These are phyloP conservation scores for Rubia balearica DNA, from an alignment of 305 asterid genomes.

Conservation along the genomic window DNA sequence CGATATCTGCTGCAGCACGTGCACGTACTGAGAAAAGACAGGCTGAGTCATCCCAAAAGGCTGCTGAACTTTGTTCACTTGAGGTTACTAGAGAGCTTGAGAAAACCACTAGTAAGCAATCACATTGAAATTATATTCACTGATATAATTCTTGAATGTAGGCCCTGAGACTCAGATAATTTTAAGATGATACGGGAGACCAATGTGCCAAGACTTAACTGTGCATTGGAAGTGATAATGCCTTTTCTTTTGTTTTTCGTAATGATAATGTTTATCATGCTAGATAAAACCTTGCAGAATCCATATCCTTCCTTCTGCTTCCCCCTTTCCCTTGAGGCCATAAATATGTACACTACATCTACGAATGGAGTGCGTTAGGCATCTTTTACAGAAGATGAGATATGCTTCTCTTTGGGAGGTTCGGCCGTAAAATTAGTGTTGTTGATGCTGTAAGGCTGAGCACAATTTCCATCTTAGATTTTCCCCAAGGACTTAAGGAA, in stretches of 20 bases:
- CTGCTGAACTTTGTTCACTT: constrained; percentile 72
- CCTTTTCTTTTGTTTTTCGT: background rate
- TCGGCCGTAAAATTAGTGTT: background rate
- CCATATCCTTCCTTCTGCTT: background rate
- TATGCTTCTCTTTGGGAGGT: background rate
- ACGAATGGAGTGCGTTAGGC: background rate
- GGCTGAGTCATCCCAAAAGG: constrained; percentile 87
- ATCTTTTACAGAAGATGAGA: background rate
- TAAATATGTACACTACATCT: background rate
- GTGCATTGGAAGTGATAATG: background rate
- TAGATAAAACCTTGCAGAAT: background rate
- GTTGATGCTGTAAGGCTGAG: background rate
- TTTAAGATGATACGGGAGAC: background rate
- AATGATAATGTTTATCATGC: background rate
- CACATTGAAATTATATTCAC: background rate
- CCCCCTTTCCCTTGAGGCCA: background rate
- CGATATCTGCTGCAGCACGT: constrained; percentile 91
- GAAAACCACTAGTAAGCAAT: constrained; percentile 66
- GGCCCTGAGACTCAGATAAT: background rate
- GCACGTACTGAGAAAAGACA: constrained; percentile 88
- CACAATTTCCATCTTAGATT: background rate
- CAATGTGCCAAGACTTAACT: background rate
- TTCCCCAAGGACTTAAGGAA: background rate
- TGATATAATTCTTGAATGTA: background rate
- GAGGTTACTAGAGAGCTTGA: constrained; percentile 81